Evolutionary conservation across 140 eudicot species (phyloP).

Genomic region (Ambrosia hybrid): DNA sequence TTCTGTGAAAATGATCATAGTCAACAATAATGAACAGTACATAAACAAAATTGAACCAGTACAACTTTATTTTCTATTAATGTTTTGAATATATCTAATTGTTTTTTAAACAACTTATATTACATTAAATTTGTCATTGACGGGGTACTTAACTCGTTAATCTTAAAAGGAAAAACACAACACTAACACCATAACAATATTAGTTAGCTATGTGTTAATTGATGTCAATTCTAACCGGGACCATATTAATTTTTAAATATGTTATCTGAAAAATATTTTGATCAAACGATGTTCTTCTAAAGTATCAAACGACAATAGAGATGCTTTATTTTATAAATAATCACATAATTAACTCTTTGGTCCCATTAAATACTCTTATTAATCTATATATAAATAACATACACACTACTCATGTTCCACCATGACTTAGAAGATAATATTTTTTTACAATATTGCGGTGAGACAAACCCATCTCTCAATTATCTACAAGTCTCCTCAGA

Average conservation of each 20-base stretch:
- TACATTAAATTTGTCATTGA: no score
- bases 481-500: constrained; percentile 28
- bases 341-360: constrained; percentile 1
- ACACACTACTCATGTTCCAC: constrained; percentile 13
- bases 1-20: no score
- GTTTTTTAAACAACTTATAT: no score
- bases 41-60: no score
- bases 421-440: constrained; percentile 13
- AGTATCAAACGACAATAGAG: background rate
- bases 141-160: no score
- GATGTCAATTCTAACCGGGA: no score
- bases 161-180: no score
- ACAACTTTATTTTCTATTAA: no score
- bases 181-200: no score
- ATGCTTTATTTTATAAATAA: background rate
- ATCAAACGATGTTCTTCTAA: background rate
- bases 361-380: background rate
- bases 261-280: background rate
- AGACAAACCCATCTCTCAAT: constrained; percentile 32
- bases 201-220: no score
- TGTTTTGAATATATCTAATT: no score
- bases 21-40: no score
- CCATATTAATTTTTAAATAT: background rate
- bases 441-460: constrained; percentile 17
- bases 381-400: background rate